These are phyloP conservation scores for Cucurbitaria berberidis DNA, from an alignment of 2,329 filamentous ascomycete species.

Conservation along the genomic window DNA sequence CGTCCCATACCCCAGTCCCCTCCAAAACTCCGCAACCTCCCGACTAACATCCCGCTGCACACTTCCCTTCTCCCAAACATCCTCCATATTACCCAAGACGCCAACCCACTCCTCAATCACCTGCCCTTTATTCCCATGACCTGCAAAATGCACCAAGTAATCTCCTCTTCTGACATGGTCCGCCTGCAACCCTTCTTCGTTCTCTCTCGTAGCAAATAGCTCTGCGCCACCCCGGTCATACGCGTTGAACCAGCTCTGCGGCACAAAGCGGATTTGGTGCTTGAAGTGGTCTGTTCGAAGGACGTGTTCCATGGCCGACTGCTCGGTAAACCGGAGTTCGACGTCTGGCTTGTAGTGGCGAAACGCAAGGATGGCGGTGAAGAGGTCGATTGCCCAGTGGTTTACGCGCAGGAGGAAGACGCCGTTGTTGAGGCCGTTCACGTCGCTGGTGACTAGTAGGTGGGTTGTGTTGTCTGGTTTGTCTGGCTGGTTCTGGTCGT, in stretches of 20 bases:
- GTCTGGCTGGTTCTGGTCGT: not conserved
- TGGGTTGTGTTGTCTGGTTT: constrained; percentile 26
- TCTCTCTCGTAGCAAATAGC: constrained; percentile 23
- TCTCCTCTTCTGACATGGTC: constrained; percentile 50
- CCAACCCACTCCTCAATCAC: constrained; percentile 46
- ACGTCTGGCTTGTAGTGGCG: constrained; percentile 48
- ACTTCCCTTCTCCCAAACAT: constrained; percentile 30
- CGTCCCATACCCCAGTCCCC: constrained; percentile 5
- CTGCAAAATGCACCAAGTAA: constrained; percentile 54
- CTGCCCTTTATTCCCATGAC: constrained; percentile 41
- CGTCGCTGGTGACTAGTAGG: constrained; percentile 48
- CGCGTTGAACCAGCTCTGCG: constrained; percentile 55
- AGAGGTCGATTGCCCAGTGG: constrained; percentile 49
- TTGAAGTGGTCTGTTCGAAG: constrained; percentile 44
- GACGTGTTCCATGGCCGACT: constrained; percentile 51
- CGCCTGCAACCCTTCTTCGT: constrained; percentile 45
- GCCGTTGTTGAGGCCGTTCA: constrained; percentile 53
- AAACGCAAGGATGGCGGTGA: constrained; percentile 49
- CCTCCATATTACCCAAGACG: constrained; percentile 18
- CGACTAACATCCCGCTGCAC: constrained; percentile 32
- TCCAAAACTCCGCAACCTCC: constrained; percentile 34
- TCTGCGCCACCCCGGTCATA: constrained; percentile 44
- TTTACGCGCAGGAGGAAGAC: constrained; percentile 52
- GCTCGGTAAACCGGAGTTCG: constrained; percentile 48
- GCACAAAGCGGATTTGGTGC: constrained; percentile 43